A percentile compares a stretch with the other conserved stretches of the same genome.
Conservation (phyloP, 768 basidiomycete genomes). For the Amanita rimosa region DNA sequence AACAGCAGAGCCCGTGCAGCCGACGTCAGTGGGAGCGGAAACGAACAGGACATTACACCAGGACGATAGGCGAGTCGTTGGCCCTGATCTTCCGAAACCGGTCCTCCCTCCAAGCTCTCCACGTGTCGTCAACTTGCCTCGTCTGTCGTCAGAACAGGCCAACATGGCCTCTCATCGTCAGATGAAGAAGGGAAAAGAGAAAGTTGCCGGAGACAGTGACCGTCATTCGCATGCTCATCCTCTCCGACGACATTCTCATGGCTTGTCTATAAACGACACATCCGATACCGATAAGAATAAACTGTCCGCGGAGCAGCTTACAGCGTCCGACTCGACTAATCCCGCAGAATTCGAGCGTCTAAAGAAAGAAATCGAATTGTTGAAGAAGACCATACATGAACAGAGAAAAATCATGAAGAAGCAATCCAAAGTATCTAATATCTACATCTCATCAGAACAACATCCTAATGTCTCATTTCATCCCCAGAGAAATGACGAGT, state of each 20-base stretch:
- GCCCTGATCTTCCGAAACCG: constrained; percentile 1
- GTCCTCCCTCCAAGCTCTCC: neutral
- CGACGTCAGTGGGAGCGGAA: neutral
- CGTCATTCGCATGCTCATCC: constrained; percentile 1
- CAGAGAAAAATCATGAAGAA: constrained; percentile 40
- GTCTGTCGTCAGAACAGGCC: neutral
- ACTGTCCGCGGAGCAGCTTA: constrained; percentile 10
- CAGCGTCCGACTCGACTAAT: constrained; percentile 24
- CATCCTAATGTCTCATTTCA: constrained; percentile 6
- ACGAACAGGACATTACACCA: neutral
- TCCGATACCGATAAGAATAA: constrained; percentile 8
- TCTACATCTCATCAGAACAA: neutral
- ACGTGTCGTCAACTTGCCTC: neutral
- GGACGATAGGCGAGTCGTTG: neutral
- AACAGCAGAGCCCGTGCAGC: neutral
- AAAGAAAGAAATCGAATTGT: constrained; percentile 43
- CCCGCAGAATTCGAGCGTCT: constrained; percentile 40
- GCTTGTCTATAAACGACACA: constrained; percentile 3
- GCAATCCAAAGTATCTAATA: constrained; percentile 42
- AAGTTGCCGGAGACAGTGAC: neutral
- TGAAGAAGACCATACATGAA: constrained; percentile 38
- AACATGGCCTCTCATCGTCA: constrained; percentile 4
- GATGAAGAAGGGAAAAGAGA: constrained; percentile 2
- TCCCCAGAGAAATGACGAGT: constrained; percentile 42
- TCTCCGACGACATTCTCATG: constrained; percentile 8